phyloP scores from a whole-genome alignment of 2,329 filamentous ascomycete species.

The Orbilia oligospora region DNA sequence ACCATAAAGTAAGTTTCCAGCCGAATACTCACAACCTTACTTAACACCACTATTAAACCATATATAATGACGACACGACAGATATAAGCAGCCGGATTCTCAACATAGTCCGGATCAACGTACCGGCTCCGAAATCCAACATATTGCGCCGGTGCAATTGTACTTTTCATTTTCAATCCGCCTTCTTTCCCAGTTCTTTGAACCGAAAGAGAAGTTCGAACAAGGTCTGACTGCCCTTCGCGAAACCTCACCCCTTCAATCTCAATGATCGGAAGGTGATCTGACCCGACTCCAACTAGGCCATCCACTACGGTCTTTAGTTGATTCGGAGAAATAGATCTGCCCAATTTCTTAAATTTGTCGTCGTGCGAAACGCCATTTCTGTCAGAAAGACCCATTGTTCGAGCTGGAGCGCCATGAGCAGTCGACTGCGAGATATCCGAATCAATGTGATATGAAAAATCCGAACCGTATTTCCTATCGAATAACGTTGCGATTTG shows the following conservation, averaged over 20 bases:
- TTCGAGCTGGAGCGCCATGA: not conserved
- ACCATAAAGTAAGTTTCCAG: conserved; percentile 1
- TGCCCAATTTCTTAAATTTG: conserved; percentile 1
- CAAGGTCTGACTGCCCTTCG: not conserved
- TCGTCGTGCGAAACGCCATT: not conserved
- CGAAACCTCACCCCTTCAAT: not conserved
- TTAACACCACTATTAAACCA: conserved; percentile 17
- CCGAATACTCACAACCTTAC: conserved; percentile 22
- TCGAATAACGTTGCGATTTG: not conserved
- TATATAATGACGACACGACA: conserved; percentile 20
- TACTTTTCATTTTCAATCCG: not conserved
- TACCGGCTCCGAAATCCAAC: not conserved
- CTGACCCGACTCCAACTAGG: not conserved
- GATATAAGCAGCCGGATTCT: conserved; percentile 19
- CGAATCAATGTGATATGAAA: not conserved
- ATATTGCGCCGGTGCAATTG: not conserved
- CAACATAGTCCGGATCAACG: conserved; percentile 14
- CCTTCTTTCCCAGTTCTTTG: not conserved
- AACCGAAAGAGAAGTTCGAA: not conserved
- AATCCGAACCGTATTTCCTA: not conserved
- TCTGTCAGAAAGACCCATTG: not conserved
- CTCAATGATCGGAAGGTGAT: not conserved
- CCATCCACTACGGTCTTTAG: not conserved
- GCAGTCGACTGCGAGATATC: not conserved
- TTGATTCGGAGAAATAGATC: not conserved